Evolutionary conservation across 139 green algal species (phyloP), one percentile per base, ranked within the genome.

Genomic region (Astrephomene gubernaculifera): DNA sequence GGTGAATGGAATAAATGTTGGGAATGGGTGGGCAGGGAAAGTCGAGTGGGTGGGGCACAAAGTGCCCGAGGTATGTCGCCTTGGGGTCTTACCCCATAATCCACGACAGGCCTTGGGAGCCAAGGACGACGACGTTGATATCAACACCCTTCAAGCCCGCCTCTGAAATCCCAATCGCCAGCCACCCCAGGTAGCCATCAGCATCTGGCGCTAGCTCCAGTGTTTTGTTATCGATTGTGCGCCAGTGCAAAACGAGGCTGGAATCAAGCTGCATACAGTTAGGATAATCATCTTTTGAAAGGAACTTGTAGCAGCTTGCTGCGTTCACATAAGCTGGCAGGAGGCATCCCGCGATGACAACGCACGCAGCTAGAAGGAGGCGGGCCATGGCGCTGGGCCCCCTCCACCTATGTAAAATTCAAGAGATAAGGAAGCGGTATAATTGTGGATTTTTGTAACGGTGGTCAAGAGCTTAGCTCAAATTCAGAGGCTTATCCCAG

Each of bases 101-200:
- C 75, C 75, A 73, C 10, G n/a, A 29, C 22, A 17, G 21, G 60
- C 75, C 75, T 31, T 72, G 24, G 2, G 39, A 73, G 0, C 29
- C 53, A 5, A 45, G 57, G 60, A 71, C 57, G 21, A 68, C 7
- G 36, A 83, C 75, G 27, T 33, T 63, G 29, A 76, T 63, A 31
- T 85, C 79, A 1, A 75, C 63, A 19, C 79, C 63, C 19, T 60
- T 68, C 41, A 70, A 29, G 35, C 79, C 79, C 1, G 67, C 65
- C 36, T 86, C 79, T 4, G 79, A 86, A 27, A 86, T 78, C 35
- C 79, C 79, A 4, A 86, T 69, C 1, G 65, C 79, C 2, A 86
- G 2, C 79, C 79, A 86, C 25, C 0, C 44, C 35, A 86, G 33
- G 22, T 69, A 69, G 4, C 79, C 79, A 57, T 86, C 79, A 35